phyloP scores from a whole-genome alignment of 2,329 filamentous ascomycete genomes.

The Sclerotinia spermophila region DNA sequence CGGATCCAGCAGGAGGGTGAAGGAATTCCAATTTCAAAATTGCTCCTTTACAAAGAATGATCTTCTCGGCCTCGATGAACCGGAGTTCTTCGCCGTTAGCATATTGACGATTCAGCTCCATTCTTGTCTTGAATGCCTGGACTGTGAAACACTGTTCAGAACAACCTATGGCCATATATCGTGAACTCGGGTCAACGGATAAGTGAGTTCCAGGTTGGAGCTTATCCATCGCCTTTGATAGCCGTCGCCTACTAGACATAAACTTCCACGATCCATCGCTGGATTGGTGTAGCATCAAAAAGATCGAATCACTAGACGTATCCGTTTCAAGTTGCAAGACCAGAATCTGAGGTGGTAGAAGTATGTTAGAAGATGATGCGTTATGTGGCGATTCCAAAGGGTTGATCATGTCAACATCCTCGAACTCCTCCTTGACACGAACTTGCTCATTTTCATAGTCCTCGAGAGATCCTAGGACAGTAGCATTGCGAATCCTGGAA shows the following conservation, averaged over 20 bases:
- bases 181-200: constrained; percentile 73
- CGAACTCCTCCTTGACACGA: constrained; percentile 38
- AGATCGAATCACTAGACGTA: constrained; percentile 63
- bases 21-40: constrained; percentile 88
- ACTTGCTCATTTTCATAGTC: constrained; percentile 40
- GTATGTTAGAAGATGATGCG: constrained; percentile 6
- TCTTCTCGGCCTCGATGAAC: constrained; percentile 51
- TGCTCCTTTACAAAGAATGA: constrained; percentile 56
- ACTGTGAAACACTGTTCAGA: constrained; percentile 68
- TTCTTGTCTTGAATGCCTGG: constrained; percentile 62
- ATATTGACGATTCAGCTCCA: constrained; percentile 50
- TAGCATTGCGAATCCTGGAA: constrained; percentile 72
- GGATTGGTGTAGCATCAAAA: constrained; percentile 63
- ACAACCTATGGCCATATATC: constrained; percentile 65
- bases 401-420: constrained; percentile 20
- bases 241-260: constrained; percentile 55
- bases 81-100: constrained; percentile 44
- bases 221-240: constrained; percentile 50
- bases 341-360: constrained; percentile 73
- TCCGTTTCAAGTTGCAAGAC: constrained; percentile 64
- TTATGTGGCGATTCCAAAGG: not conserved
- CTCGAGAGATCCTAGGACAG: constrained; percentile 60
- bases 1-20: constrained; percentile 62
- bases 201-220: constrained; percentile 58
- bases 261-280: constrained; percentile 39